Percentiles rank a stretch among this genome's conserved stretches.
Conservation (phyloP, 2,329 filamentous ascomycete species). For the Trichophyton rubrum region DNA sequence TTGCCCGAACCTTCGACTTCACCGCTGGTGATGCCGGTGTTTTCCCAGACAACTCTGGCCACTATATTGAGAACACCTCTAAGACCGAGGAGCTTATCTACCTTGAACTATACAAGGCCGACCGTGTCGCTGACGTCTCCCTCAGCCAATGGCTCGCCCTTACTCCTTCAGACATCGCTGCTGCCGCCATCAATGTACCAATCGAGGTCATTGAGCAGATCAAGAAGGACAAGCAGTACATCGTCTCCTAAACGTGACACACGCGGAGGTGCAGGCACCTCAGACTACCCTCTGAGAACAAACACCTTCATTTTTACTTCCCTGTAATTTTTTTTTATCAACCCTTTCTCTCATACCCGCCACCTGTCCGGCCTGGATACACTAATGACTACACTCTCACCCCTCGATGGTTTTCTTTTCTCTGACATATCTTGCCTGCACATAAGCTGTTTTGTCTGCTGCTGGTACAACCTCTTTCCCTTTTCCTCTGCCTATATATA, state of each 20-base stretch:
- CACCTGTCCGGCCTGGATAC: neutral
- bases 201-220: constrained; percentile 44
- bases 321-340: neutral
- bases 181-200: constrained; percentile 47
- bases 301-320: neutral
- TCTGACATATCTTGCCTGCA: neutral
- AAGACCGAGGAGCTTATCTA: constrained; percentile 51
- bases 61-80: constrained; percentile 59
- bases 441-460: constrained; percentile 1
- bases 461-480: neutral
- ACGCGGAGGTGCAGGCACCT: neutral
- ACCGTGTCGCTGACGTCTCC: constrained; percentile 53
- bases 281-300: neutral
- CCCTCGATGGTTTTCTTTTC: neutral
- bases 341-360: neutral
- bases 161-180: constrained; percentile 51
- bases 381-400: neutral
- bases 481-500: neutral
- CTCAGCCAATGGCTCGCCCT: constrained; percentile 58
- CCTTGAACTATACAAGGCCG: constrained; percentile 58
- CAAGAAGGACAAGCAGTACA: constrained; percentile 53
- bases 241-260: constrained; percentile 24
- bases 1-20: constrained; percentile 56
- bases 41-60: constrained; percentile 53
- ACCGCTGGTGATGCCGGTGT: constrained; percentile 54